Evolutionary conservation across 225 moss, liverwort and hornwort species (phyloP).

Genomic region (Polytrichum commune): DNA sequence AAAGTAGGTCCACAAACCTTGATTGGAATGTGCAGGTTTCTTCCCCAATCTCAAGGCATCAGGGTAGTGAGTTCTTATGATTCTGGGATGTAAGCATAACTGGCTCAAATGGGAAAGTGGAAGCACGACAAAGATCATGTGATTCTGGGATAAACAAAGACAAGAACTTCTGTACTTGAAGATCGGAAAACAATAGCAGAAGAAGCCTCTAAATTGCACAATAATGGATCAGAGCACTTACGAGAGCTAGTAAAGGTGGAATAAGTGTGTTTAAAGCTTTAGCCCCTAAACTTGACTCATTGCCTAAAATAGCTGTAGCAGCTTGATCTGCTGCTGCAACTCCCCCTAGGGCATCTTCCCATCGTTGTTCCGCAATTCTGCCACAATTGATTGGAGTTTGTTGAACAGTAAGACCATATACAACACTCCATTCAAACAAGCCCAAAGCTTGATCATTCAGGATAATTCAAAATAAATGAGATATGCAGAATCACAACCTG

Average conservation of each 20-base stretch:
- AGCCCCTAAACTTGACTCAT: constrained; percentile 32
- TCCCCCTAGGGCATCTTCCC: constrained; percentile 58
- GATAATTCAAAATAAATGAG: no score
- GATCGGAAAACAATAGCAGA: no score
- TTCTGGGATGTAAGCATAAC: not conserved
- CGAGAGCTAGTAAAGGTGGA: constrained; percentile 55
- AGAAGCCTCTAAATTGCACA: not conserved
- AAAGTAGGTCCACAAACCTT: no score
- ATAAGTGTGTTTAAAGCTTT: constrained; percentile 45
- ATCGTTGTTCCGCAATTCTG: constrained; percentile 70
- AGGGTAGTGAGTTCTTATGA: not conserved
- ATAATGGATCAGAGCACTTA: constrained; percentile 19
- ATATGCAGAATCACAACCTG: no score
- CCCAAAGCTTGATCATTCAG: no score
- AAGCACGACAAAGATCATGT: no score
- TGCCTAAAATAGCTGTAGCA: constrained; percentile 46
- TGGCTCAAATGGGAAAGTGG: no score
- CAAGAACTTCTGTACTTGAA: not conserved
- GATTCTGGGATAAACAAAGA: no score
- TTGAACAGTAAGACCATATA: no score
- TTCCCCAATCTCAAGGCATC: no score
- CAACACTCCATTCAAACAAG: no score
- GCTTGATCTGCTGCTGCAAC: constrained; percentile 44
- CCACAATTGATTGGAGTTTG: not conserved
- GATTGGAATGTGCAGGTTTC: no score